Evolutionary conservation across 352 stramenopile species (phyloP), one percentile per base, ranked within the genome.

Genomic region (Pythium chondricola): DNA sequence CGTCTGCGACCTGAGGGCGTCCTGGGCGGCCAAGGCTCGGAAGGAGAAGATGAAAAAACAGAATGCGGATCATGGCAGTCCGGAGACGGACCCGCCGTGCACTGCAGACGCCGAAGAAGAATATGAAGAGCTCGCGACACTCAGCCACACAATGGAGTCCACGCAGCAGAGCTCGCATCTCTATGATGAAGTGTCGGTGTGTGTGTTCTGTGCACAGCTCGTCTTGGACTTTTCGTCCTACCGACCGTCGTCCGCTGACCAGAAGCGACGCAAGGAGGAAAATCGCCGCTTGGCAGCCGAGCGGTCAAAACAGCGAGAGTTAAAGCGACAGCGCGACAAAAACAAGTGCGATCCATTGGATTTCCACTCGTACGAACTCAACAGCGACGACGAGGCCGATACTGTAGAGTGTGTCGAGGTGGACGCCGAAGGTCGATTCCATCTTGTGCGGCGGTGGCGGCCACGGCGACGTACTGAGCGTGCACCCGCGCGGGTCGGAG

Each of bases 161-260:
- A 30, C 30, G 2, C 38, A 65, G 1, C 60, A 73, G 22, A 62
- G 75, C 51, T 65, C 73, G 1, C 70, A 81, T 17, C 50, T 81
- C 29, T 85, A 85, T 33, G 66, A 85, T 42, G 64, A 85, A 50
- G 74, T 69, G 9, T 62, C 67, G 20, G 58, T 85, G 17, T 83
- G 71, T 36, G 71, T 49, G 0, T 80, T 83, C 53, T 83, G 74
- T 56, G 73, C 70, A 18, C 74, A 85, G 52, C 31, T 82, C 4
- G 55, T 81, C 22, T 55, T 85, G 2, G 61, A 83, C 29, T 68
- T 59, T 38, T 58, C 60, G 2, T 67, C 61, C 8, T 85, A 85
- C 20, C 61, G 71, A 25, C 51, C 51, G 26, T 47, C 51, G 7
- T 58, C 51, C 5, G 51, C 51, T 1, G 4, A 58, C 26, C 32